These are phyloP conservation scores for Chlamydomonas sphaeroides DNA, from an alignment of 139 green algal genomes.

Conservation along the genomic window DNA sequence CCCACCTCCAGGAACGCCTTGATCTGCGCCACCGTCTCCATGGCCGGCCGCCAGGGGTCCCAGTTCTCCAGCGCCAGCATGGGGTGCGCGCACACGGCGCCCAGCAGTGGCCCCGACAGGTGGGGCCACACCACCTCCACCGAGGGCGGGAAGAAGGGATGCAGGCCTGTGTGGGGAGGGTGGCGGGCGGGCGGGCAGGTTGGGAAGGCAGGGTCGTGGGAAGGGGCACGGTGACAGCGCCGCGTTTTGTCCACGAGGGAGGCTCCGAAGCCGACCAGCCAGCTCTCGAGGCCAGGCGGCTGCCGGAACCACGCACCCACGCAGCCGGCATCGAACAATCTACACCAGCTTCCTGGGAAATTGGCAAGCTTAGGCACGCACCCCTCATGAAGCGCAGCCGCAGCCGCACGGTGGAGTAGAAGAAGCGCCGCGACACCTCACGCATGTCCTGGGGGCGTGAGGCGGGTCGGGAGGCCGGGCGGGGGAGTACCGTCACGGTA, in stretches of 20 bases:
- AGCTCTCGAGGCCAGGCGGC: too few species aligned
- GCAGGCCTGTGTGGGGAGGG: too few species aligned
- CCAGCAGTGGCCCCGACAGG: conserved; percentile 48
- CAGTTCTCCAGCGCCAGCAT: conserved; percentile 74
- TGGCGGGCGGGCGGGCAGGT: too few species aligned
- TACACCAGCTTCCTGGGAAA: too few species aligned
- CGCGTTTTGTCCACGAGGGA: too few species aligned
- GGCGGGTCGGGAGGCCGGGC: background rate
- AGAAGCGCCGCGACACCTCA: conserved; percentile 61
- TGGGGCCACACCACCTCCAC: conserved; percentile 72
- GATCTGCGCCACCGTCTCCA: conserved; percentile 59
- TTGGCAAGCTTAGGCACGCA: too few species aligned
- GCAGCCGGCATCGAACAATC: too few species aligned
- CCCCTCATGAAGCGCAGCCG: conserved; percentile 83
- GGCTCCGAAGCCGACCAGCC: too few species aligned
- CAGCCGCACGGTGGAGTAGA: conserved; percentile 68
- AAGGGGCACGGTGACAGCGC: too few species aligned
- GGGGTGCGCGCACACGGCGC: conserved; percentile 75
- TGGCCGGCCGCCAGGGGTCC: conserved; percentile 71
- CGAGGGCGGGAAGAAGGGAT: conserved; percentile 87
- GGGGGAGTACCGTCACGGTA: too few species aligned
- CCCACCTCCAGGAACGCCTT: conserved; percentile 78
- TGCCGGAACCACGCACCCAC: too few species aligned
- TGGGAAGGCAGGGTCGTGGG: too few species aligned
- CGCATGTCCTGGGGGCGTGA: conserved; percentile 62